phyloP scores from a whole-genome alignment of 441 rosid species.

The Rhodomyrtus psidioides region DNA sequence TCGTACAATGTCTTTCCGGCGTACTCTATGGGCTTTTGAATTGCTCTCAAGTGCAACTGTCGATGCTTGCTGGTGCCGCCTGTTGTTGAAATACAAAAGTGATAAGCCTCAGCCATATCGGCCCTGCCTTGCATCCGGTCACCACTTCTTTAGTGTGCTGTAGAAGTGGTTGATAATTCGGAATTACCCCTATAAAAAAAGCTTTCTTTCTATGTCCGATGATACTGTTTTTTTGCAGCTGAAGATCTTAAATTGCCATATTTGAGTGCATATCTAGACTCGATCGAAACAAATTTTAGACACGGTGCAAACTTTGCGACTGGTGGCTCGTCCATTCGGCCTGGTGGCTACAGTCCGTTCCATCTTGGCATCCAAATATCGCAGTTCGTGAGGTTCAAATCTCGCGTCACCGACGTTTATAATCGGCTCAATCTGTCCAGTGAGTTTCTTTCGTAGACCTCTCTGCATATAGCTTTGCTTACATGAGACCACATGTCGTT shows the following conservation, averaged over 20 bases:
- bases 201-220: neutral
- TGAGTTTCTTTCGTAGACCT: neutral
- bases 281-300: slow-evolving; percentile 44
- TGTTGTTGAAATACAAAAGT: neutral
- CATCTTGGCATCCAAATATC: slow-evolving; percentile 63
- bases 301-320: slow-evolving; percentile 70
- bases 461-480: neutral
- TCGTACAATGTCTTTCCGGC: neutral
- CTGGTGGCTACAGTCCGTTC: slow-evolving; percentile 56
- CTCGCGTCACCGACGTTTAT: slow-evolving; percentile 40
- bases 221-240: slow-evolving; percentile 21
- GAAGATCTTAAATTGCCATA: slow-evolving; percentile 49
- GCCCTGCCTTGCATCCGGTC: neutral
- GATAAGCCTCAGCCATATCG: neutral
- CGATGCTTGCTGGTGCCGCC: neutral
- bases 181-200: neutral
- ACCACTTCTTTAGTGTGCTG: neutral
- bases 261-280: slow-evolving; percentile 56
- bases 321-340: slow-evolving; percentile 56
- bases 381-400: slow-evolving; percentile 61
- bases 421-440: slow-evolving; percentile 22
- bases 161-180: neutral
- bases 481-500: neutral
- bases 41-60: neutral
- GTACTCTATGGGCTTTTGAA: neutral